Evolutionary conservation across 2,329 filamentous ascomycete genomes (phyloP).

Genomic region (Trichoderma sp.): DNA sequence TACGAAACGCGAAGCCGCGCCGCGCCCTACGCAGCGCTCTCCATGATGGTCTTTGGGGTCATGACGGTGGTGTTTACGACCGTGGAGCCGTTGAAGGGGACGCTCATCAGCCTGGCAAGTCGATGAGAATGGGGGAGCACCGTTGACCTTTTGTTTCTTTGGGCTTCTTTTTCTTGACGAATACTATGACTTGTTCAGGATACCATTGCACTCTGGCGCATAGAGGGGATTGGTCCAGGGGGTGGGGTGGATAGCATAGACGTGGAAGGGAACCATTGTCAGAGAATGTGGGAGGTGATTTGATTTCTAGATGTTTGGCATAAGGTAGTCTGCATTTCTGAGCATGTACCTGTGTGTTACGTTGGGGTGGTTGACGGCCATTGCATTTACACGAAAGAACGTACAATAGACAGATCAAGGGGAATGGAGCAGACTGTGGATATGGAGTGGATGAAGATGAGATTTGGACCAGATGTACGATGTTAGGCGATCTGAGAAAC

Average conservation of each 20-base stretch:
- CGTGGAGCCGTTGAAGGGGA: conserved; percentile 48
- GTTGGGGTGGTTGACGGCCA: neutral
- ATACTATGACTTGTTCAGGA: neutral
- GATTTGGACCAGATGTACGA: neutral
- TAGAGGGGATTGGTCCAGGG: neutral
- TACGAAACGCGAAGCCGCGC: conserved; percentile 57
- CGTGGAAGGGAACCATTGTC: neutral
- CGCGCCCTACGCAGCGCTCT: conserved; percentile 58
- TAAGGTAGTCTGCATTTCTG: neutral
- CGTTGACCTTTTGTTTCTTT: neutral
- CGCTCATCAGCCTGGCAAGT: conserved; percentile 42
- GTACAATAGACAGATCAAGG: conserved; percentile 2
- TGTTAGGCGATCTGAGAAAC: neutral
- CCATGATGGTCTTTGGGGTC: conserved; percentile 61
- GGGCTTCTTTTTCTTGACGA: neutral
- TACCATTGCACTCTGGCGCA: neutral
- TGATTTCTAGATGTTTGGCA: conserved; percentile 5
- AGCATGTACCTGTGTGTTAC: neutral
- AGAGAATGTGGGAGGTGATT: neutral
- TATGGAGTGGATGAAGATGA: neutral
- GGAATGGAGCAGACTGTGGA: neutral
- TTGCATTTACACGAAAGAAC: neutral
- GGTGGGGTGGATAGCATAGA: neutral
- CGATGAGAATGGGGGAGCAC: neutral
- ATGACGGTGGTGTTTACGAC: conserved; percentile 59